These are phyloP conservation scores for Backusella morwellensis DNA, from an alignment of 192 early-diverging fungal species.

Conservation along the genomic window DNA sequence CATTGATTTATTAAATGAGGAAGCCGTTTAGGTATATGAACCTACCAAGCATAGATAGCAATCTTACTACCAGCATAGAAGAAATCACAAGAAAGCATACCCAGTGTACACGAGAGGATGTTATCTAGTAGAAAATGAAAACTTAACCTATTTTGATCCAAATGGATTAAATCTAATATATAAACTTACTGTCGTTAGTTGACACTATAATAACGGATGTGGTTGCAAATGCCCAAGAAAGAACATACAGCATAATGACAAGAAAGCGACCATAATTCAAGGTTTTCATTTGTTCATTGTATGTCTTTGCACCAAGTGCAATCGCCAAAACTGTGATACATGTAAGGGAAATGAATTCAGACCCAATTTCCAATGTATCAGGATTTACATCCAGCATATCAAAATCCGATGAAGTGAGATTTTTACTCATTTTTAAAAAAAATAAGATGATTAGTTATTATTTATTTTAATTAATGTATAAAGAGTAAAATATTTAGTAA, in stretches of 20 bases:
- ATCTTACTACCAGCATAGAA: constrained; percentile 45
- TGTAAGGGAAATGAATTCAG: constrained; percentile 36
- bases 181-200: constrained; percentile 40
- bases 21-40: not conserved
- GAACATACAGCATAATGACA: constrained; percentile 39
- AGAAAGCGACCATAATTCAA: constrained; percentile 46
- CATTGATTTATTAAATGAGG: not conserved
- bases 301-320: constrained; percentile 42
- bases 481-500: not conserved
- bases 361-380: constrained; percentile 35
- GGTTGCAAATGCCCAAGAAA: constrained; percentile 44
- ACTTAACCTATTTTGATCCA: not conserved
- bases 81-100: constrained; percentile 39
- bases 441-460: not conserved
- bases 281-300: constrained; percentile 31
- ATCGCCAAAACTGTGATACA: constrained; percentile 42
- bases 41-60: constrained; percentile 36
- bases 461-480: not conserved
- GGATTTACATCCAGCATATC: constrained; percentile 7
- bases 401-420: not conserved
- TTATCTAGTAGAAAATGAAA: constrained; percentile 19
- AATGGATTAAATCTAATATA: not conserved
- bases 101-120: constrained; percentile 36
- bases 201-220: constrained; percentile 39
- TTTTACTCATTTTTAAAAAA: not conserved